phyloP scores from a whole-genome alignment of 1,284 basidiomycete genomes.

The Salmacisia buchloeana region DNA sequence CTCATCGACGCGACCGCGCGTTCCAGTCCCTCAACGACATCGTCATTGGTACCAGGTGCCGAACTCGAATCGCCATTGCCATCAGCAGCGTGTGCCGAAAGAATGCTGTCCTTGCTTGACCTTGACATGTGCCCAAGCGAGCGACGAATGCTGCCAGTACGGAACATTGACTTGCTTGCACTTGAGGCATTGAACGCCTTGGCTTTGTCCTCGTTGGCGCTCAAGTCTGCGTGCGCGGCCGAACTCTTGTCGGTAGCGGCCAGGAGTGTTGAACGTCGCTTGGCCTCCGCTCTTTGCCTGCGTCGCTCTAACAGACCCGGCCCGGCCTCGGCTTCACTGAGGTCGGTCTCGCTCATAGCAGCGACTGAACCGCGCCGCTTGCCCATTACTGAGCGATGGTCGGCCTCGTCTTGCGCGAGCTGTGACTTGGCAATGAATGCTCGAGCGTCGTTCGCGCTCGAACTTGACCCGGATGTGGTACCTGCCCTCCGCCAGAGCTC shows the following conservation, averaged over 20 bases:
- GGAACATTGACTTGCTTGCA: not conserved
- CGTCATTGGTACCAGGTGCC: not conserved
- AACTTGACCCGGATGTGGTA: slow-evolving; percentile 15
- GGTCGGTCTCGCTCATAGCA: slow-evolving; percentile 29
- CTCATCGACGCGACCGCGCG: slow-evolving; percentile 2
- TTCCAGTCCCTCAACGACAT: slow-evolving; percentile 1
- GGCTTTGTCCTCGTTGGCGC: slow-evolving; percentile 1
- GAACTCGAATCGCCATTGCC: not conserved
- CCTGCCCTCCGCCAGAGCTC: slow-evolving; percentile 26
- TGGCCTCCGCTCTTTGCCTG: not conserved
- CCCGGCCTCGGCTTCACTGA: slow-evolving; percentile 62
- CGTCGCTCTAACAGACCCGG: not conserved
- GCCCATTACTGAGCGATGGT: not conserved
- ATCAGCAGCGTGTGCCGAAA: not conserved
- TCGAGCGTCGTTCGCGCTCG: slow-evolving; percentile 15
- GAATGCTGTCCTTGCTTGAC: slow-evolving; percentile 1
- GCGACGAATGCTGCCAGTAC: not conserved
- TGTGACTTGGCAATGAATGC: slow-evolving; percentile 11
- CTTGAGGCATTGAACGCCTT: not conserved
- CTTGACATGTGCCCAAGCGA: not conserved
- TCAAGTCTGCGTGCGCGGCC: not conserved
- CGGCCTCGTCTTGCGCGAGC: not conserved
- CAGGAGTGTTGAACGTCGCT: not conserved
- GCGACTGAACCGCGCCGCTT: slow-evolving; percentile 7
- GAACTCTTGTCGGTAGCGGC: not conserved